These are phyloP conservation scores for Ramaria sp. DNA, from an alignment of 768 basidiomycete genomes.

Conservation along the genomic window DNA sequence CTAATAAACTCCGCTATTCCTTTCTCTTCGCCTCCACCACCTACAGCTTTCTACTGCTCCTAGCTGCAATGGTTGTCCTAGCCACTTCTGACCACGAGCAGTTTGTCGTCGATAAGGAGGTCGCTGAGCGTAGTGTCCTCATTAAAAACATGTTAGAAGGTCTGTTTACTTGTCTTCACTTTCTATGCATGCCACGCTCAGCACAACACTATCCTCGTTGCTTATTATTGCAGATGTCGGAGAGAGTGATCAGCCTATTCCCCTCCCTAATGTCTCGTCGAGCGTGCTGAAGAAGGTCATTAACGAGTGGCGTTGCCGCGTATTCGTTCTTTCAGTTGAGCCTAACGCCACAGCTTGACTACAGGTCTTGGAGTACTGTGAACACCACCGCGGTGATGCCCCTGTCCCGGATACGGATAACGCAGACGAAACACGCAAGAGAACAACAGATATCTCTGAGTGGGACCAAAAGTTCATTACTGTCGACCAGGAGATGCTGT, in stretches of 20 bases:
- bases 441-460: conserved; percentile 96
- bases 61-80: conserved; percentile 66
- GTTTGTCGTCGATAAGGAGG: conserved; percentile 87
- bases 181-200: neutral
- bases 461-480: conserved; percentile 99
- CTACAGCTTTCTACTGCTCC: neutral
- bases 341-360: neutral
- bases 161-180: conserved; percentile 20
- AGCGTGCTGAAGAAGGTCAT: conserved; percentile 85
- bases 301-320: neutral
- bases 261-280: conserved; percentile 88
- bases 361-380: conserved; percentile 97
- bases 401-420: conserved; percentile 74
- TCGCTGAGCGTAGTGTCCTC: conserved; percentile 89
- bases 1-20: conserved; percentile 6
- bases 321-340: conserved; percentile 1
- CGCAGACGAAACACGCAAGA: conserved; percentile 91
- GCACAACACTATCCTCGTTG: conserved; percentile 8
- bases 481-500: conserved; percentile 99
- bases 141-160: conserved; percentile 99
- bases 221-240: conserved; percentile 65
- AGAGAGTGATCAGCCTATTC: conserved; percentile 89
- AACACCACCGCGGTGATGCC: conserved; percentile 97
- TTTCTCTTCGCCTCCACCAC: neutral
- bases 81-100: conserved; percentile 93